Conservation (phyloP, 208 protist genomes). For the Crithidia bombi region DNA sequence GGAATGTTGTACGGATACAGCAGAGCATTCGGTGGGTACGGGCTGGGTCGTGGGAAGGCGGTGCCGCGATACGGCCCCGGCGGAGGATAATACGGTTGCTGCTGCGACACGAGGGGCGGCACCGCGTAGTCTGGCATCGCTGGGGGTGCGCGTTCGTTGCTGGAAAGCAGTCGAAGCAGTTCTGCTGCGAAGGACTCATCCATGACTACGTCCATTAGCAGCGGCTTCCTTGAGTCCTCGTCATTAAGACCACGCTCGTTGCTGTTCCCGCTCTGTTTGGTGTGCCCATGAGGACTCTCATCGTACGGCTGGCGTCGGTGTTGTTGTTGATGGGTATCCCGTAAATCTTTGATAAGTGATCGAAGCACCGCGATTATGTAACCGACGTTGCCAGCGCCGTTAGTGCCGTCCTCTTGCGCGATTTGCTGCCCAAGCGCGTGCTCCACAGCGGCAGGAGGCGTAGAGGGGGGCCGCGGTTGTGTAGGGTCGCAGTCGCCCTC, state of each 20-base stretch:
- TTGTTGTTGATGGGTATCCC: too few relatives aligned
- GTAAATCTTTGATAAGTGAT: too few relatives aligned
- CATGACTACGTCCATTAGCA: neutral
- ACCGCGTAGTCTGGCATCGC: neutral
- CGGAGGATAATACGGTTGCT: neutral
- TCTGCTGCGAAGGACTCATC: neutral
- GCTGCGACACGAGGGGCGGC: neutral
- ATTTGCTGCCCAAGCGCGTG: too few relatives aligned
- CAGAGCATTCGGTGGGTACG: neutral
- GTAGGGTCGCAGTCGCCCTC: too few relatives aligned
- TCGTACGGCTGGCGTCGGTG: too few relatives aligned
- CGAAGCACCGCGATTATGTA: too few relatives aligned
- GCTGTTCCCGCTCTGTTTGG: neutral
- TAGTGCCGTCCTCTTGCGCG: too few relatives aligned
- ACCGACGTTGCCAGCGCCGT: too few relatives aligned
- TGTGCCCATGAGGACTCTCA: too few relatives aligned
- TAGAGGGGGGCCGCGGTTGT: too few relatives aligned
- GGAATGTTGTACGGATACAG: slow-evolving; percentile 17
- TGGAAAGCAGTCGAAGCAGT: slow-evolving; percentile 6
- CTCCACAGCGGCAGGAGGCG: too few relatives aligned
- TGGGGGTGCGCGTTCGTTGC: too few relatives aligned
- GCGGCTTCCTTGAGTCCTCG: neutral
- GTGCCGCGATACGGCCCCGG: neutral
- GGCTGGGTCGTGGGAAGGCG: neutral
- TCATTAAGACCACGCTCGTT: neutral